Percentiles rank a stretch among this genome's conserved stretches.
Conservation (phyloP, 257 asterid species). For the Coffea eugenioides region DNA sequence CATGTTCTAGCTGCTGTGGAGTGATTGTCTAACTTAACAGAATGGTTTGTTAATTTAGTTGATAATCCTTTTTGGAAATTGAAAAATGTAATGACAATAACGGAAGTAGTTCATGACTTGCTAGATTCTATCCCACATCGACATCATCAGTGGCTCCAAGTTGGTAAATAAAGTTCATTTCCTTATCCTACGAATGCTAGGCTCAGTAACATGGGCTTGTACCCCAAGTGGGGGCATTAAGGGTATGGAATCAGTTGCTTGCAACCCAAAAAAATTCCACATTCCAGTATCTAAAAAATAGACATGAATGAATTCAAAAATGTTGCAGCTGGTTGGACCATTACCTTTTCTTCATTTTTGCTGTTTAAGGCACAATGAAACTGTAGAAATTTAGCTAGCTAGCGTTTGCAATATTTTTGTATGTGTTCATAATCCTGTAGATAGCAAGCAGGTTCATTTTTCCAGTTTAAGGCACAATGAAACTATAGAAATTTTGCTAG, state of each 20-base stretch:
- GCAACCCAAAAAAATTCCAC: neutral
- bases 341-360: neutral
- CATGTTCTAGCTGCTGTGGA: neutral
- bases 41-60: neutral
- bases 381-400: neutral
- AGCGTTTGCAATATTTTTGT: no score
- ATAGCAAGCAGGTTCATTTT: no score
- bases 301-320: neutral
- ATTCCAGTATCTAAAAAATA: neutral
- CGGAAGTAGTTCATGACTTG: neutral
- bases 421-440: no score
- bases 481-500: no score
- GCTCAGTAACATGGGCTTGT: neutral
- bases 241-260: neutral
- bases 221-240: constrained; percentile 8
- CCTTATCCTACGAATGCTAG: neutral
- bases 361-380: neutral
- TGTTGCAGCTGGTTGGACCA: neutral
- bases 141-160: neutral
- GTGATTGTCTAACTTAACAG: neutral
- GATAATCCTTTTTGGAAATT: neutral
- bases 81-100: neutral
- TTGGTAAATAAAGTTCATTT: neutral
- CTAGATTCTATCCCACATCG: neutral
- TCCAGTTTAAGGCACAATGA: no score